Base-by-base conservation (phyloP, 2,329 filamentous ascomycete species). In the Cladophialophora chaetospira region DNA sequence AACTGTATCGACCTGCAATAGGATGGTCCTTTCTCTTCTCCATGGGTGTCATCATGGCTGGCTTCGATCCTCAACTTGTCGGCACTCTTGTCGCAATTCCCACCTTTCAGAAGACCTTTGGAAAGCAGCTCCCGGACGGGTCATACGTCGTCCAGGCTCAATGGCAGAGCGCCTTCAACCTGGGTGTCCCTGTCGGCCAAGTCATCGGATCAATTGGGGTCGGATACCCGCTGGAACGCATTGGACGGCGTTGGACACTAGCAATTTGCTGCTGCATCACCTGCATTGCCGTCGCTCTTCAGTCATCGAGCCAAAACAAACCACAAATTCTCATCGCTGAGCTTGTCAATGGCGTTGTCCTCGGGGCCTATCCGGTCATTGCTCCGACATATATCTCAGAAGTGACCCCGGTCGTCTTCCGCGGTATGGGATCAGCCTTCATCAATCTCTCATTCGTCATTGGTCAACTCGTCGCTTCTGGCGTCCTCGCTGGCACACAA, bases 161-260 rank as follows among this genome's bases (percentile, higher is more conserved):
- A 0, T 85, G 83, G 83, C 82, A 84, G 66, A 77, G 78, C 0
- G 82, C 75, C 0, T 64, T 85, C 3, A 77, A 75, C 5, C 82
- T 82, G 50, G 82, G 81, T 23, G 79, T 79, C 50, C 76, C 79
- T 53, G 78, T 81, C 17, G 86, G 86, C 35, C 82, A 86, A 67
- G 82, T 89, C 48, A 77, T 88, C 52, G 86, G 86, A 13, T 76
- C 88, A 35, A 72, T 86, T 61, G 74, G 87, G 68, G 87, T 86
- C 66, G 86, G 86, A 35, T 83, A 77, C 69, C 71, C 86, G 43
- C 83, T 84, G n/a, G 85, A 88, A 25, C 77, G 80, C 17, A 83
- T 85, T 64, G 84, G 84, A 17, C 86, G 86, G 68, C 77, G 83
- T 13, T 83, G 81, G 68, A 87, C 84, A n/a, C 78, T 88, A 58